phyloP scores from a whole-genome alignment of 192 early-diverging fungal genomes.

The Kappamyces sp. region DNA sequence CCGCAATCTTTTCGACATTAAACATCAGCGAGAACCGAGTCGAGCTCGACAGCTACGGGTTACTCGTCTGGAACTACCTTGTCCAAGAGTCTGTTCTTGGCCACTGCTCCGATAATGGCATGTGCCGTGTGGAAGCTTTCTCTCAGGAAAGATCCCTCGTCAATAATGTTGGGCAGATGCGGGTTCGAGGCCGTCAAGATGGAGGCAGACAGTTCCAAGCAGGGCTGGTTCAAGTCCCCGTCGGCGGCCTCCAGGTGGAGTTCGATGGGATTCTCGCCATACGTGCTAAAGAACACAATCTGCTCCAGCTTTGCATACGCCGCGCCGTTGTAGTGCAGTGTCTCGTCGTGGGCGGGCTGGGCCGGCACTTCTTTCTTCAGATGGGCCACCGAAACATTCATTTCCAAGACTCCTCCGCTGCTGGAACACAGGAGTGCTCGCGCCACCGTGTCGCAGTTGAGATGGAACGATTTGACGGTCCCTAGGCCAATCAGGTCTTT shows the following conservation, averaged over 20 bases:
- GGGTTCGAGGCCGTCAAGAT: neutral
- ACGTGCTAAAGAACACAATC: constrained; percentile 7
- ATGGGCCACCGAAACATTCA: no score
- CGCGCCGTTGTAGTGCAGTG: neutral
- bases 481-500: constrained; percentile 7
- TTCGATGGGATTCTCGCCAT: constrained; percentile 5
- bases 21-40: constrained; percentile 4
- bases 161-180: constrained; percentile 4
- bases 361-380: no score
- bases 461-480: neutral
- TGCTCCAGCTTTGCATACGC: constrained; percentile 8
- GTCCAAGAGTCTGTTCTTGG: neutral
- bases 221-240: constrained; percentile 5
- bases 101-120: constrained; percentile 1
- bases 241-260: neutral
- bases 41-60: neutral
- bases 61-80: neutral
- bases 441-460: no score
- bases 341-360: no score
- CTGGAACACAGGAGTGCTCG: no score
- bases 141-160: neutral
- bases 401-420: no score
- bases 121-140: neutral
- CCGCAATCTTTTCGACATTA: constrained; percentile 15
- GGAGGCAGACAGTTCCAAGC: constrained; percentile 3